phyloP scores from a whole-genome alignment of 495 filamentous ascomycete species.

The Aspergillus wentii region DNA sequence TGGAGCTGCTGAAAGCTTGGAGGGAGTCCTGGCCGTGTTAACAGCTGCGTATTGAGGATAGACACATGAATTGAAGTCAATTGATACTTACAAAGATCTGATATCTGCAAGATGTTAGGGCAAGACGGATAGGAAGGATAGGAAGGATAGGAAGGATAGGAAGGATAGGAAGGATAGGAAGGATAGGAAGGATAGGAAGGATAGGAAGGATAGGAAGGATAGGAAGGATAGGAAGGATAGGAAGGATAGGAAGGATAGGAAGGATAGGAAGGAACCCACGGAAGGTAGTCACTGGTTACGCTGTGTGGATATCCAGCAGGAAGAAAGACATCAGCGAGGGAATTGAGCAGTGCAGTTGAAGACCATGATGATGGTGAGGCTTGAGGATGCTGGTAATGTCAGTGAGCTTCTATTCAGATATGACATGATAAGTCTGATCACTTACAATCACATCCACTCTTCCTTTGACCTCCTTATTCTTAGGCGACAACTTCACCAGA shows the following conservation, averaged over 20 bases:
- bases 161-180: too few relatives aligned
- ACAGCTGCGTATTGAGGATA: too few relatives aligned
- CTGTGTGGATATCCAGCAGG: slow-evolving; percentile 89
- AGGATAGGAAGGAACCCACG: slow-evolving; percentile 47
- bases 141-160: too few relatives aligned
- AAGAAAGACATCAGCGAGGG: slow-evolving; percentile 61
- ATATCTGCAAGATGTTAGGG: slow-evolving; percentile 62
- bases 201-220: too few relatives aligned
- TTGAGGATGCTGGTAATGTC: slow-evolving; percentile 9
- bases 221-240: too few relatives aligned
- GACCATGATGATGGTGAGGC: slow-evolving; percentile 23
- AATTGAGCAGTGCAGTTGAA: slow-evolving; percentile 19
- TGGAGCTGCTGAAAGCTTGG: slow-evolving; percentile 92
- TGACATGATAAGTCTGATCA: slow-evolving; percentile 2
- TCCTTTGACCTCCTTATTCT: slow-evolving; percentile 5
- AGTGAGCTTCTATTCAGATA: slow-evolving; percentile 1
- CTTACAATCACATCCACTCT: slow-evolving; percentile 35
- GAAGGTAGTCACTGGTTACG: slow-evolving; percentile 83
- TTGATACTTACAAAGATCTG: slow-evolving; percentile 56
- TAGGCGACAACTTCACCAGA: slow-evolving; percentile 1
- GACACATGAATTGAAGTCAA: too few relatives aligned
- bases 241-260: too few relatives aligned
- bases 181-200: too few relatives aligned
- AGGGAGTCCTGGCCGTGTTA: slow-evolving; percentile 68
- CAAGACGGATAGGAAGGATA: too few relatives aligned